phyloP scores from a whole-genome alignment of 2,329 filamentous ascomycete species.

The Hypoxylon sp. region DNA sequence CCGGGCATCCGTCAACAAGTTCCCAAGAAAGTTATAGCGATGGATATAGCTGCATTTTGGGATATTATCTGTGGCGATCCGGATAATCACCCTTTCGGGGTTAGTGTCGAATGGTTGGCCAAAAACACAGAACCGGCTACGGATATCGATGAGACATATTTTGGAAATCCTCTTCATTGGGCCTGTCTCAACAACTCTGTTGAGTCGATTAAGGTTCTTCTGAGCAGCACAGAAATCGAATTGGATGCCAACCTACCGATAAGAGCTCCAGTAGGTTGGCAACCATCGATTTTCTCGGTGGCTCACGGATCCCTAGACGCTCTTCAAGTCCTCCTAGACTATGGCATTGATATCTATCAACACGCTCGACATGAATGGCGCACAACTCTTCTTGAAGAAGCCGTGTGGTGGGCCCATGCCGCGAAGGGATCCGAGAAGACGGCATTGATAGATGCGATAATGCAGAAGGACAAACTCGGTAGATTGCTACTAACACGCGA shows the following conservation, averaged over 20 bases:
- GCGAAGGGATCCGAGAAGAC: constrained; percentile 34
- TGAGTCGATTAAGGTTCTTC: constrained; percentile 29
- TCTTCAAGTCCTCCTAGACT: constrained; percentile 31
- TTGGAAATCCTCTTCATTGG: constrained; percentile 39
- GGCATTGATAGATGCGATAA: constrained; percentile 33
- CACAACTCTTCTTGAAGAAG: constrained; percentile 28
- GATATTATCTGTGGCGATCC: constrained; percentile 21
- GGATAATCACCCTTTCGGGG: constrained; percentile 7
- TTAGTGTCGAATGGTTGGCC: constrained; percentile 29
- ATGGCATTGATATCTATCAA: constrained; percentile 31
- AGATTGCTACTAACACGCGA: constrained; percentile 25
- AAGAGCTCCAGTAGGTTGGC: constrained; percentile 17
- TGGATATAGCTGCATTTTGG: constrained; percentile 36
- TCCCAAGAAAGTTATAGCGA: constrained; percentile 19
- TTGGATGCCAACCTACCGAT: constrained; percentile 19
- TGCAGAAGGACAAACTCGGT: constrained; percentile 26
- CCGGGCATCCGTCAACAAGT: not conserved
- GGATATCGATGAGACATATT: constrained; percentile 5
- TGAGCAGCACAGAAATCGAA: constrained; percentile 22
- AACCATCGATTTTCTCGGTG: constrained; percentile 21
- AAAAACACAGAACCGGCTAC: constrained; percentile 8
- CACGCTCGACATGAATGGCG: constrained; percentile 16
- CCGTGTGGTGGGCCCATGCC: constrained; percentile 25
- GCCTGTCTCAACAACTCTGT: constrained; percentile 30
- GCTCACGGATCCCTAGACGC: constrained; percentile 30